These are phyloP conservation scores for Rubia peregrina DNA, from an alignment of 305 asterid species.

Conservation along the genomic window DNA sequence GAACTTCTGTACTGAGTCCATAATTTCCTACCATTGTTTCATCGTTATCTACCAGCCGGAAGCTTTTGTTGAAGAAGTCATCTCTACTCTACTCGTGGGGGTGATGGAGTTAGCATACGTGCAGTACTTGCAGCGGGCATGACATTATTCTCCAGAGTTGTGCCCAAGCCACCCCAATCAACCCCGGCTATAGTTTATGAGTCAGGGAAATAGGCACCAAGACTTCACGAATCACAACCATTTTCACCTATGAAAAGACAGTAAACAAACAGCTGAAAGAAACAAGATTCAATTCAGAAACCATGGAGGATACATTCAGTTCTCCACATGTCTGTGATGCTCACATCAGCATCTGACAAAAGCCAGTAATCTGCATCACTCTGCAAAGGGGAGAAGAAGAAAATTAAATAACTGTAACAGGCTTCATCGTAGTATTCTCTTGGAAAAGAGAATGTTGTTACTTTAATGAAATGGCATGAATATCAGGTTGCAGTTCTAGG, in stretches of 20 bases:
- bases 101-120: conserved; percentile 37
- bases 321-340: conserved; percentile 81
- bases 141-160: conserved; percentile 35
- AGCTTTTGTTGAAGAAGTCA: conserved; percentile 31
- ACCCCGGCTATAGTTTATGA: conserved; percentile 46
- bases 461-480: not conserved
- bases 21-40: conserved; percentile 12
- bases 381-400: conserved; percentile 31
- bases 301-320: conserved; percentile 55
- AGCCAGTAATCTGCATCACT: conserved; percentile 80
- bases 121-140: conserved; percentile 35
- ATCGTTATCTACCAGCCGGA: conserved; percentile 25
- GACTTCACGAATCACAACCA: conserved; percentile 4
- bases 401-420: not conserved
- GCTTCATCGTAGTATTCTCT: not conserved
- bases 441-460: too few species aligned
- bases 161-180: conserved; percentile 61
- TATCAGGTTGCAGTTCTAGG: not conserved
- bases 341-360: conserved; percentile 54
- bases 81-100: conserved; percentile 30
- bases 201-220: conserved; percentile 32
- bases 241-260: not conserved
- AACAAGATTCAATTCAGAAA: not conserved
- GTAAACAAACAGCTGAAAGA: not conserved
- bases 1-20: conserved; percentile 1